Evolutionary conservation across 2,329 filamentous ascomycete species (phyloP).

Genomic region (Xylaria hypoxylon): DNA sequence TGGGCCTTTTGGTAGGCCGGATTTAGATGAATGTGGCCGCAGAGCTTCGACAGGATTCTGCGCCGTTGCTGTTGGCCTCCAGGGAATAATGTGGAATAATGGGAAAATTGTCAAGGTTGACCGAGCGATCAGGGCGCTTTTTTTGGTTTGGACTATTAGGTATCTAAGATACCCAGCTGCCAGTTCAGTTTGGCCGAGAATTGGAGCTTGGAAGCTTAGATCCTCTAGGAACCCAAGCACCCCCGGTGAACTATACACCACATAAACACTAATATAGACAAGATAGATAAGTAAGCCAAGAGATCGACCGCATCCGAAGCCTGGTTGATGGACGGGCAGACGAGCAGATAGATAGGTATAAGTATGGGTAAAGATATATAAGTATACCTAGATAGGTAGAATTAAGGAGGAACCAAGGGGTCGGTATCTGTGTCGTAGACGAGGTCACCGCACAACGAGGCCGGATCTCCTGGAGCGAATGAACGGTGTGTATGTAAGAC

Average conservation of each 20-base stretch:
- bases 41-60: constrained; percentile 1
- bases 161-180: constrained; percentile 15
- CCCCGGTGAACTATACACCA: constrained; percentile 22
- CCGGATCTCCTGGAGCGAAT: constrained; percentile 23
- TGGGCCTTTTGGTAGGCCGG: constrained; percentile 6
- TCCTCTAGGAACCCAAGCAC: constrained; percentile 33
- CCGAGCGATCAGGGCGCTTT: constrained; percentile 30
- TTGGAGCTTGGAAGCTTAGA: constrained; percentile 38
- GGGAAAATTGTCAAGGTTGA: constrained; percentile 29
- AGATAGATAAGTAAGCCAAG: constrained; percentile 1
- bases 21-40: neutral
- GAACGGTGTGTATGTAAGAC: constrained; percentile 32
- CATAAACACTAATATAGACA: constrained; percentile 9
- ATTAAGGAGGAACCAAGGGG: constrained; percentile 15
- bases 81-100: constrained; percentile 25
- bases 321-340: neutral
- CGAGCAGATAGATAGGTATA: neutral
- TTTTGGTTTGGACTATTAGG: neutral
- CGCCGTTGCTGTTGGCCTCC: constrained; percentile 7
- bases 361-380: neutral
- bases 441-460: constrained; percentile 30
- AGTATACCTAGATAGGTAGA: constrained; percentile 1
- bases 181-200: constrained; percentile 28
- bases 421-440: constrained; percentile 22
- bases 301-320: neutral